Base-by-base conservation (phyloP, 306 rosid genomes). In the Vigna trinervia region DNA sequence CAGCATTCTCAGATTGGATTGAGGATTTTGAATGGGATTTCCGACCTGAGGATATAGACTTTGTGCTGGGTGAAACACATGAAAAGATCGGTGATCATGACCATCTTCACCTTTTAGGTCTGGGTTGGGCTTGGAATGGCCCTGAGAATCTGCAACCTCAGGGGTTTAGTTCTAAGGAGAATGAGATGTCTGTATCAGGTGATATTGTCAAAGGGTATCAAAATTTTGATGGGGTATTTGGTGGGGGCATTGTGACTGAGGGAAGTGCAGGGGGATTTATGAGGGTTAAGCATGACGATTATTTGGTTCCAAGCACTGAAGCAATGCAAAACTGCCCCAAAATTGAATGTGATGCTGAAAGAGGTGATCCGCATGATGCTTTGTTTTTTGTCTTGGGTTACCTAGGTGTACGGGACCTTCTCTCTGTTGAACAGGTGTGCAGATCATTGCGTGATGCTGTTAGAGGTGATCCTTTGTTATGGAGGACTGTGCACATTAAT, bases 361-460 rank as follows among this genome's bases (percentile, higher is more conserved):
- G 77, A n/a, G 93, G 81, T 65, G 80, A 72, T 70, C 90, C 90
- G 8, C 90, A 90, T 76, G 91, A 82, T 58, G 96, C 92, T 63
- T 63, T 90, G 71, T 78, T 41, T 81, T 74, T 74, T 75, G 84
- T 88, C 56, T 78, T 92, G 80, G 59, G 81, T 57, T 90, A 84
- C 83, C 85, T 92, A 19, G 78, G 85, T 56, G 73, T 89, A 39
- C 56, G 17, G 84, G 97, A 92, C 83, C 96, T 92, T 75, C 88
- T 92, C 67, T 81, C 80, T 0, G 85, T 84, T 39, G 92, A 88
- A 74, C 60, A 19, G 66, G 96, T 92, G 53, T 88, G 97, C 78
- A 85, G 41, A 81, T 87, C 90, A 65, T 59, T 90, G 69, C 81
- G 80, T 53, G 74, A 81, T 22, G 41, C 78, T 12, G 86, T 89